A percentile compares a stretch with the other conserved stretches of the same genome.
Evolutionary conservation across 306 rosid genomes (phyloP).

Genomic region (Fagus crenata): DNA sequence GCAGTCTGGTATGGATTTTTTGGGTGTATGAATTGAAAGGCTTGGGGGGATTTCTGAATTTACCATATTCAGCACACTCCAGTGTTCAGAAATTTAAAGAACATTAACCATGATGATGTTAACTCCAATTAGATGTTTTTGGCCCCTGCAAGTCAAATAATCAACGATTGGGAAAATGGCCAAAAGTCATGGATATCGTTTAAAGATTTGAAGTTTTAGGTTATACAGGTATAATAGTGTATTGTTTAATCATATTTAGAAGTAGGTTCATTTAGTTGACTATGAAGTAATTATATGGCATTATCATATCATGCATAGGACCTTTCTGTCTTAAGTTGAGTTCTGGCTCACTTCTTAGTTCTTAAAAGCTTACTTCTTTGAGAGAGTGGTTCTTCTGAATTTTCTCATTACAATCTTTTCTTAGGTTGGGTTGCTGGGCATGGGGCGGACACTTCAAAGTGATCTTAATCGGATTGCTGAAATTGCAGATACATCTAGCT

Average conservation of each 20-base stretch:
- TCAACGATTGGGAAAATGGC: not conserved
- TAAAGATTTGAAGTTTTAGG: not conserved
- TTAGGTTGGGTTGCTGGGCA: too few relatives aligned
- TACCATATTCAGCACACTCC: not conserved
- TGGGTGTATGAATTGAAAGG: not conserved
- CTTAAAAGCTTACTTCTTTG: slow-evolving; percentile 21
- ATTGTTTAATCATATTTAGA: not conserved
- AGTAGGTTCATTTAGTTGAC: not conserved
- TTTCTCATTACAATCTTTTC: slow-evolving; percentile 13
- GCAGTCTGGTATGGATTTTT: not conserved
- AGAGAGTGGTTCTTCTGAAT: slow-evolving; percentile 14
- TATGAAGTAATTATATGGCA: not conserved
- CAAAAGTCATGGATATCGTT: not conserved
- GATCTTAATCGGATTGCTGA: too few relatives aligned
- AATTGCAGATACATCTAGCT: too few relatives aligned
- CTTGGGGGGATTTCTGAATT: not conserved
- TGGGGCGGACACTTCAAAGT: too few relatives aligned
- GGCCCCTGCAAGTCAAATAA: not conserved
- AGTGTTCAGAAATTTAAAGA: not conserved
- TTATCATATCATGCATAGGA: not conserved
- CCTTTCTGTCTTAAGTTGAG: not conserved
- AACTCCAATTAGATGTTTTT: not conserved
- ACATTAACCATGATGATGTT: not conserved
- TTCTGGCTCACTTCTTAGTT: slow-evolving; percentile 10
- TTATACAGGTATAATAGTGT: not conserved